Evolutionary conservation across 257 asterid species (phyloP).

Genomic region (Agastache rugosa): DNA sequence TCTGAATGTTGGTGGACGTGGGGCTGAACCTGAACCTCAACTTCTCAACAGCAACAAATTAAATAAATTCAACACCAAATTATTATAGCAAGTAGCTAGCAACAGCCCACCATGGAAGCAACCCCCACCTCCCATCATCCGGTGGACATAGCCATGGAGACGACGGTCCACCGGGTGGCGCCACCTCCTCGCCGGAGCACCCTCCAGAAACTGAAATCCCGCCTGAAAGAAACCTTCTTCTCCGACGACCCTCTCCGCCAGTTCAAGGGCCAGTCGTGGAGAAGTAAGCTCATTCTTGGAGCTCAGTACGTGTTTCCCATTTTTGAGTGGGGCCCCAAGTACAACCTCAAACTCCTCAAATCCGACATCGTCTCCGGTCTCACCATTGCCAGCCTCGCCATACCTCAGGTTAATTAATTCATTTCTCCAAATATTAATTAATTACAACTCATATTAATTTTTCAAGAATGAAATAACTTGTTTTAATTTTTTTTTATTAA

Average conservation of each 20-base stretch:
- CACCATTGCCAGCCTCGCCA: constrained; percentile 94
- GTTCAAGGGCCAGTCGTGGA: constrained; percentile 66
- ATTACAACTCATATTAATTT: too few species aligned
- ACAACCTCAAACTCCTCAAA: constrained; percentile 61
- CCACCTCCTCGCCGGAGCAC: constrained; percentile 69
- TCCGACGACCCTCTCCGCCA: constrained; percentile 86
- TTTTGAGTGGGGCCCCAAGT: constrained; percentile 81
- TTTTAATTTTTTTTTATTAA: too few species aligned
- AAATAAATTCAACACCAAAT: constrained; percentile 12
- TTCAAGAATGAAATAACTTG: too few species aligned
- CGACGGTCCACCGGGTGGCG: constrained; percentile 72
- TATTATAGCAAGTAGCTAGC: too few species aligned
- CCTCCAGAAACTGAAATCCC: constrained; percentile 52
- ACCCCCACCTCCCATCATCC: not conserved
- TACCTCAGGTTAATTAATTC: constrained; percentile 53
- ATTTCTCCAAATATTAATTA: too few species aligned
- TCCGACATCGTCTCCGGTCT: constrained; percentile 89
- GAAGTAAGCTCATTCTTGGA: constrained; percentile 52
- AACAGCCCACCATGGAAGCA: constrained; percentile 41
- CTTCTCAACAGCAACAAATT: too few species aligned
- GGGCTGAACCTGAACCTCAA: not conserved
- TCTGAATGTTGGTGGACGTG: constrained; percentile 43
- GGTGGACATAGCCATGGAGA: constrained; percentile 49
- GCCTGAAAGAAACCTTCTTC: constrained; percentile 80
- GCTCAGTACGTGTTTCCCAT: constrained; percentile 74